Evolutionary conservation across 139 green algal genomes (phyloP).

Genomic region (Haematococcus sp.): DNA sequence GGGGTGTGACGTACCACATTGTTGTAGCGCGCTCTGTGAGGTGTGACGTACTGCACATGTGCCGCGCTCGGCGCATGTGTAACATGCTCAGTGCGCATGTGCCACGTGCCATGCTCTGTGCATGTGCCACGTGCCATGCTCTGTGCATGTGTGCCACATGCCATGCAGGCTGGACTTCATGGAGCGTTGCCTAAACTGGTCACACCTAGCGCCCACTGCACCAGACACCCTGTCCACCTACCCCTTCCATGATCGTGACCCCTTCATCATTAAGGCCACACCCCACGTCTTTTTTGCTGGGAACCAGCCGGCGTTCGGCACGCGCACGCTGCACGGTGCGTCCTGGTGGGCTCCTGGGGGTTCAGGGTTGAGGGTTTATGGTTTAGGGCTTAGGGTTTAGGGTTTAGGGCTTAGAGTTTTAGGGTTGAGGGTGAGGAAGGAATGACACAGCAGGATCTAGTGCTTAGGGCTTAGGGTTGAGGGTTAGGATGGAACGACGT

Average conservation of each 20-base stretch:
- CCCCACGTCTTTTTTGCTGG: constrained; percentile 95
- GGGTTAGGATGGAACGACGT: not conserved
- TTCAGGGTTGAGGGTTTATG: not conserved
- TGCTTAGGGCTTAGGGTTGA: too few relatives aligned
- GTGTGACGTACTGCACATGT: too few relatives aligned
- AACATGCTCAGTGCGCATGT: not conserved
- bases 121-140: not conserved
- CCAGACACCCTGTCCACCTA: constrained; percentile 96
- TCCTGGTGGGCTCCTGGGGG: not conserved
- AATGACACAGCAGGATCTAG: too few relatives aligned
- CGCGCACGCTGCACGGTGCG: constrained; percentile 47
- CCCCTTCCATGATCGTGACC: constrained; percentile 86
- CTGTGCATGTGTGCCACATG: not conserved
- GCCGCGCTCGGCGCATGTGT: too few relatives aligned
- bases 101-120: not conserved
- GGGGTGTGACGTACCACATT: too few relatives aligned
- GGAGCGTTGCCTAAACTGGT: constrained; percentile 71
- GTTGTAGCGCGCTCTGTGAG: too few relatives aligned
- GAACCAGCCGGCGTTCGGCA: constrained; percentile 83
- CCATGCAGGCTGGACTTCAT: constrained; percentile 64
- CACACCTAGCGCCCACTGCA: constrained; percentile 89
- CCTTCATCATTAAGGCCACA: constrained; percentile 85
- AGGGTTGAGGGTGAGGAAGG: not conserved
- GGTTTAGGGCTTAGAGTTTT: not conserved
- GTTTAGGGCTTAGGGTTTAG: not conserved